Base-by-base conservation (phyloP, 805 yeast species). In the Maudiozyma pseudohumilis region DNA sequence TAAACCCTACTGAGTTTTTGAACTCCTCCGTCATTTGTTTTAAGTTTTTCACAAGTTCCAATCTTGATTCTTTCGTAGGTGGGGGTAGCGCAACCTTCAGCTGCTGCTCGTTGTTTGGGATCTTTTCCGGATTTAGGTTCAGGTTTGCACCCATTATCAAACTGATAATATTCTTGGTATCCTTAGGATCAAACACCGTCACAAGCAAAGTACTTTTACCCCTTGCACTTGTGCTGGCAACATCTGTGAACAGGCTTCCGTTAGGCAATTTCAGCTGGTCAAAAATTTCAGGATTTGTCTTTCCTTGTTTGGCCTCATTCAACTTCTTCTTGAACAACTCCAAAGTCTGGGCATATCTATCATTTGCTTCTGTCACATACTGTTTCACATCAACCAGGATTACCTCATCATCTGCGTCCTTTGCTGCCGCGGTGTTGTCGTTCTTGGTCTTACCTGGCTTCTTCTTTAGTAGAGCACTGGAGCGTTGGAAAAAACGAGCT, bases 121-220 rank as follows among this genome's bases (percentile, higher is more conserved):
- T 88, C 17, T 66, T 68, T 53, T 81, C 88, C 1, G 97, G 95
- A 42, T 79, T 85, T 67, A 89, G 60, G 50, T 83, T 82, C 54
- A 84, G 61, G 8, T 74, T 72, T 0, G 88, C 68, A 1, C 73
- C 80, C 42, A 85, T 57, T 15, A 89, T 76, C 0, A 88, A 69
- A 36, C 86, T 77, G 21, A 81, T 70, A 21, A 89, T 72, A 42
- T 72, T 69, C 48, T 84, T 80, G 28, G 75, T 69, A 46, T 83
- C 71, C 36, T 68, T 69, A 6, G 95, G 94, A 52, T 89, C 96
- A 58, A 80, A 89, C 2, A 87, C 88, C 0, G 95, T 86, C n/a
- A 89, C 74, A 23, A 73, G 60, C 36, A 85, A 65, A 47, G 75
- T 68, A 48, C 83, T 70, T 20, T 69, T 65, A 6, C 89, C 92